Evolutionary conservation across 2,329 filamentous ascomycete species (phyloP), one percentile per base, ranked within the genome.

Genomic region (Chaetomiaceae sp.): DNA sequence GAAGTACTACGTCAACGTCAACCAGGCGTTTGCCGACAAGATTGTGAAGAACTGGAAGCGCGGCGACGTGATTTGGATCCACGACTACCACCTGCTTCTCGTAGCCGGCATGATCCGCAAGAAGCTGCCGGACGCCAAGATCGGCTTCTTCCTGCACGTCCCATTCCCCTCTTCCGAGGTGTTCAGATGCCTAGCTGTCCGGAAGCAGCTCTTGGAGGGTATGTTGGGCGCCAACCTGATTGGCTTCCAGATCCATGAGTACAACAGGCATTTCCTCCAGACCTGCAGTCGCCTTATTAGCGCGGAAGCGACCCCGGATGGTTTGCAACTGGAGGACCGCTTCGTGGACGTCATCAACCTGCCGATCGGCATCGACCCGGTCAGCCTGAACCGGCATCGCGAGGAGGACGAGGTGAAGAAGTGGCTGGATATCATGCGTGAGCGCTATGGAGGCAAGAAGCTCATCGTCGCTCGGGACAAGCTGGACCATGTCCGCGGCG

Each of bases 151-250:
- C 73, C 74, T 97, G 14, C 92, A 97, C 66, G 90, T 90, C 25
- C 90, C 92, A 0, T 97, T 97, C 69, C 92, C 92, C 0, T 96
- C 92, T 0, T 96, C 92, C 0, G 92, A 97, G 65, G 90, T 97
- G 1, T 97, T 97, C 72, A 83, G 92, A 43, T 97, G 92, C 68
- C 74, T 97, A 20, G 89, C 92, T 2, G 85, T 90, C 10, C 87
- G 92, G 54, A 91, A 87, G 61, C 82, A 96, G 69, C 79, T 97
- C 9, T 79, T 97, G 1, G 87, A 96, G 62, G 92, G 94, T 51
- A 92, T 97, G 76, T 81, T 97, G 0, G 92, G 92, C 9, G 89
- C 94, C 51, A 95, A 96, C 62, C 75, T 97, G 11, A 82, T 97
- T 57, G 91, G 89, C 1, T 97, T 97, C 71, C 92, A 97, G 71